A percentile compares a stretch with the other conserved stretches of the same genome.
Evolutionary conservation across 306 rosid species (phyloP).

Genomic region (Vicia faba): DNA sequence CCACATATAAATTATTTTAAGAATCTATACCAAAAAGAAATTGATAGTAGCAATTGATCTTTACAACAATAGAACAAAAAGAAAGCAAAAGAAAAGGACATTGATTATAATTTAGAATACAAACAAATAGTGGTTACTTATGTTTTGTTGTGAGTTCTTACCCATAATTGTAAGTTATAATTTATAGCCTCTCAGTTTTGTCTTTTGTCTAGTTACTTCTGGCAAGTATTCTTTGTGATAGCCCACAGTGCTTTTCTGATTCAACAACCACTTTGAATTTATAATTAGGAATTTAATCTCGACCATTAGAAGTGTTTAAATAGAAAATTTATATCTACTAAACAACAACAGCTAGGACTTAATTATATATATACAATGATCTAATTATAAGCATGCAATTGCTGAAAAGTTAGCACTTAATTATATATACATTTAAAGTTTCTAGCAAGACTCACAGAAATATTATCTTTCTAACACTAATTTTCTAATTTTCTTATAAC

Average conservation of each 20-base stretch:
- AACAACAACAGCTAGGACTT: conserved; percentile 16
- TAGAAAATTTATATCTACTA: conserved; percentile 24
- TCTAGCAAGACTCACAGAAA: not conserved
- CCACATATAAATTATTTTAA: too few relatives aligned
- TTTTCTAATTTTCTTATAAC: not conserved
- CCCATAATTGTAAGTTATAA: not conserved
- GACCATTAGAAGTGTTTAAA: conserved; percentile 34
- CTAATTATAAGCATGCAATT: conserved; percentile 26
- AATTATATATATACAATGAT: not conserved
- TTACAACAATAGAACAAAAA: too few relatives aligned
- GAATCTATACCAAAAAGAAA: conserved; percentile 26
- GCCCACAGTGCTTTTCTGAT: conserved; percentile 39
- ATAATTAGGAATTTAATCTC: conserved; percentile 27
- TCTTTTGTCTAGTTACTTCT: conserved; percentile 25
- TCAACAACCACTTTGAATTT: conserved; percentile 37
- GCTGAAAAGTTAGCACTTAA: conserved; percentile 15
- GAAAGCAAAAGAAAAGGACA: conserved; percentile 12
- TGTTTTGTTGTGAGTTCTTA: conserved; percentile 5
- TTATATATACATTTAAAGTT: too few relatives aligned
- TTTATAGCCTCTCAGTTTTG: conserved; percentile 27
- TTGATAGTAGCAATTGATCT: too few relatives aligned
- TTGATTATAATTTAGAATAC: conserved; percentile 22
- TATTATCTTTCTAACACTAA: not conserved
- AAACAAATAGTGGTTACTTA: conserved; percentile 18
- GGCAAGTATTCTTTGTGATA: conserved; percentile 14